These are phyloP conservation scores for Mycena capillaripes DNA, from an alignment of 768 basidiomycete species.

Conservation along the genomic window DNA sequence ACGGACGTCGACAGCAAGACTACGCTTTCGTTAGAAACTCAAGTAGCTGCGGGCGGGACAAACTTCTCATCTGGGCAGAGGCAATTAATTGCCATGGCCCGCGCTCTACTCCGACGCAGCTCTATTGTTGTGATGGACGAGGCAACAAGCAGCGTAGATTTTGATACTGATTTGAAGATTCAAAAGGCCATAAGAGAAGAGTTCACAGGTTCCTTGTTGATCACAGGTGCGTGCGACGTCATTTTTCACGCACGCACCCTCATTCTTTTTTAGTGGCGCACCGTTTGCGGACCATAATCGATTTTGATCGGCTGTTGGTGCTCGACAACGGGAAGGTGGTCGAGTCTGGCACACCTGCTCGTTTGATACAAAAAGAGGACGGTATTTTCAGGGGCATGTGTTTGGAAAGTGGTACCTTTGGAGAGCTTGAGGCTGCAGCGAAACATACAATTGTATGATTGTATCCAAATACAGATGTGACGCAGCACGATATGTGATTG, in stretches of 20 bases:
- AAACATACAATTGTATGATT: conserved; percentile 1
- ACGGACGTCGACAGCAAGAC: conserved; percentile 73
- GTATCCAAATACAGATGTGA: too few species aligned
- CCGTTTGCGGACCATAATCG: conserved; percentile 82
- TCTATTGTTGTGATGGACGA: conserved; percentile 86
- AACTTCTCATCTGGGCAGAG: conserved; percentile 96
- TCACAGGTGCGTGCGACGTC: conserved; percentile 74
- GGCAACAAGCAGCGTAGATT: conserved; percentile 89
- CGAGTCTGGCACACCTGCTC: conserved; percentile 68
- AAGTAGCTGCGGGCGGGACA: conserved; percentile 87
- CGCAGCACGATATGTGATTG: too few species aligned
- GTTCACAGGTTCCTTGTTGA: conserved; percentile 79
- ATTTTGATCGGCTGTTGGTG: conserved; percentile 85
- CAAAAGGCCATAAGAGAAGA: conserved; percentile 90
- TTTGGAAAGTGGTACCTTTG: conserved; percentile 54
- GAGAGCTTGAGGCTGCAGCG: conserved; percentile 34
- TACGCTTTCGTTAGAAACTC: conserved; percentile 78
- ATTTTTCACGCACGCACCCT: too few species aligned
- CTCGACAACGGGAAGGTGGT: conserved; percentile 77
- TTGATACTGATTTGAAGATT: conserved; percentile 88
- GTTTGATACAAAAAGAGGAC: conserved; percentile 59
- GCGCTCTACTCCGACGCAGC: conserved; percentile 80
- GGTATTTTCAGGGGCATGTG: conserved; percentile 69
- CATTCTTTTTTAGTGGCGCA: conserved; percentile 67
- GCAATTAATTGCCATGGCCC: conserved; percentile 89